Evolutionary conservation across 306 rosid species (phyloP), one percentile per base, ranked within the genome.

Genomic region (Prunus mira): DNA sequence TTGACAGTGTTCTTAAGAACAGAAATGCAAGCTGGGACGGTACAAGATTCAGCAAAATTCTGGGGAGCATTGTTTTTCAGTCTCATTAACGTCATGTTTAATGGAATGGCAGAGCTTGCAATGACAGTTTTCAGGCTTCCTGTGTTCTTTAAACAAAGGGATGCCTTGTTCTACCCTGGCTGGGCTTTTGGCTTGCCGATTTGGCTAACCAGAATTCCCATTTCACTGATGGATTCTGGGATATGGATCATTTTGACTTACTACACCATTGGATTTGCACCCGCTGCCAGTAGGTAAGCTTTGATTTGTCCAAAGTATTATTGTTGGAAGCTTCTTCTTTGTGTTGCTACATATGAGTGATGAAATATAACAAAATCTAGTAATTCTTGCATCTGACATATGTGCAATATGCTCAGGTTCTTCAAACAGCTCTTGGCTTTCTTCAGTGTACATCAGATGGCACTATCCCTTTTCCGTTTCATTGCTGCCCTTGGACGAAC

Each of bases 361-460:
- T 75, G 62, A 38, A 56, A 38, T 3, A 55, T 25, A 32, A 24
- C 19, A 19, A 41, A 20, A 62, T 5, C 4, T 18, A 14, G 17
- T 34, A 11, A 18, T 11, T 72, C 54, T 12, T 66, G 2, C 9
- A 28, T 64, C 50, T 78, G 55, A 72, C 61, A 15, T 6, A 22
- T 69, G 72, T n/a, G 12, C 65, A 67, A n/a, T 22, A 20, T 66
- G 51, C 73, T 27, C 82, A 89, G 95, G 89, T 90, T 90, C 67
- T 81, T 84, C 63, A 90, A 84, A 80, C 88, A 88, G 43, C 57
- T 88, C 15, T 12, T 90, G 69, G 12, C 87, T 54, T 75, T 84
- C 38, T 81, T 90, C 60, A 78, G 88, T 61, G 46, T 85, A 62
- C 89, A 86, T 81, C 90, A 88, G 83, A 90, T 88, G 95, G 95